Evolutionary conservation across 164 flowering plant genomes (phyloP).

Genomic region (Stephania cephalantha): DNA sequence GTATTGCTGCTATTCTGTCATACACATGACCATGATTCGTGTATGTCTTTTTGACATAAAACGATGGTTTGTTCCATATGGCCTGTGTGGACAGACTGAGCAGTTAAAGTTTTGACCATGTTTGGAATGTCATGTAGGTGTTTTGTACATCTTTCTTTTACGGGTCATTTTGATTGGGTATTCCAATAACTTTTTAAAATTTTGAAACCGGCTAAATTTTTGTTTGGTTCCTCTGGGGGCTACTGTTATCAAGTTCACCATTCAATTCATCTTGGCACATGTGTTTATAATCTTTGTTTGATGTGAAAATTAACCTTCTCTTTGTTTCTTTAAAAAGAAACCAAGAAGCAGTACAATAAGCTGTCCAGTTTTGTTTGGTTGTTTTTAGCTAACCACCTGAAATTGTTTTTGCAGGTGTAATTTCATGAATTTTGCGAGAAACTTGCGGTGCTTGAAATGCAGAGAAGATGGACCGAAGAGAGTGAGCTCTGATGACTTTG

Average conservation of each 20-base stretch:
- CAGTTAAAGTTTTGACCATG: neutral
- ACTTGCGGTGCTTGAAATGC: constrained; percentile 54
- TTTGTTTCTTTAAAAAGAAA: too few species aligned
- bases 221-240: neutral
- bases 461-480: constrained; percentile 50
- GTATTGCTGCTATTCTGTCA: too few species aligned
- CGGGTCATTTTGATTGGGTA: neutral
- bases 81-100: neutral
- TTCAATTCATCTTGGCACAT: neutral
- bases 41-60: too few species aligned
- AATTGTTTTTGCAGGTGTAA: constrained; percentile 49
- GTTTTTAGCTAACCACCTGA: neutral
- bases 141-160: neutral
- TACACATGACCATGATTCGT: too few species aligned
- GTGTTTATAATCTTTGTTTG: neutral
- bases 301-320: neutral
- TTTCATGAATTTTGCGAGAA: constrained; percentile 70
- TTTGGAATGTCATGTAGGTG: neutral
- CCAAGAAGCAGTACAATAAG: neutral
- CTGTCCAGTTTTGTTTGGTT: neutral
- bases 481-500: constrained; percentile 23
- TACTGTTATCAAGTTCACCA: too few species aligned
- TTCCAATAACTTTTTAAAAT: neutral
- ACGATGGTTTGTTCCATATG: too few species aligned
- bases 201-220: neutral